Percentiles rank a stretch among this genome's conserved stretches.
Conservation (phyloP, 805 yeast genomes). For the Kodamaea kakaduensis region DNA sequence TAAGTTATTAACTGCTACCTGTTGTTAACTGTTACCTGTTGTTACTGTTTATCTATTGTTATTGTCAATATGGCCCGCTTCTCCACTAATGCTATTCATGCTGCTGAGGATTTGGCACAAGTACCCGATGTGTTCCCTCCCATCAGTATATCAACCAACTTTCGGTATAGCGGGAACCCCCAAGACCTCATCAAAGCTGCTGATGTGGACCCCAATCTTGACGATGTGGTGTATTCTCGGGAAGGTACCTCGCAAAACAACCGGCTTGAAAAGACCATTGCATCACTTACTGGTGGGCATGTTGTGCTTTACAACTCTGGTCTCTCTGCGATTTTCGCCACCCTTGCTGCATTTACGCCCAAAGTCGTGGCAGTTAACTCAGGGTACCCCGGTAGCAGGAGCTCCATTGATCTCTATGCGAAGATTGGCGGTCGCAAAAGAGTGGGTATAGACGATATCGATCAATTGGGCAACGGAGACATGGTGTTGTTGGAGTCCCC, state of each 20-base stretch:
- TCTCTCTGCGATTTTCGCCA: conserved; percentile 73
- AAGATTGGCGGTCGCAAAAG: conserved; percentile 57
- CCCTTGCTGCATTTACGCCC: conserved; percentile 67
- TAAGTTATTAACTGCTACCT: no score
- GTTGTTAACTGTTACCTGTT: no score
- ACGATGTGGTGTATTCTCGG: conserved; percentile 54
- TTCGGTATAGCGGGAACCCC: conserved; percentile 60
- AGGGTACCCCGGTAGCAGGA: conserved; percentile 83
- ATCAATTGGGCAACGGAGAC: conserved; percentile 61
- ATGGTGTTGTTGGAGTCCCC: conserved; percentile 84
- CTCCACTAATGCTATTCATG: conserved; percentile 62
- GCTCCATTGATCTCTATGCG: conserved; percentile 57
- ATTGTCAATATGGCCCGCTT: conserved; percentile 38
- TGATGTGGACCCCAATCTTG: conserved; percentile 14
- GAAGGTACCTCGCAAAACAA: conserved; percentile 67
- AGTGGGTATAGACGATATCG: conserved; percentile 40
- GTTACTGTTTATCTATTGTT: no score
- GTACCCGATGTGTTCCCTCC: conserved; percentile 74
- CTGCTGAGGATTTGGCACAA: conserved; percentile 56
- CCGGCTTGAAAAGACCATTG: conserved; percentile 63
- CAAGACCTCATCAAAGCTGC: conserved; percentile 44
- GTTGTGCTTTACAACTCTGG: conserved; percentile 77
- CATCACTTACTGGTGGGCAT: conserved; percentile 55
- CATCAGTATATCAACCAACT: conserved; percentile 78
- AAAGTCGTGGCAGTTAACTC: conserved; percentile 71